Base-by-base conservation (phyloP, 2,329 filamentous ascomycete genomes). In the Chaetomium strumarium region DNA sequence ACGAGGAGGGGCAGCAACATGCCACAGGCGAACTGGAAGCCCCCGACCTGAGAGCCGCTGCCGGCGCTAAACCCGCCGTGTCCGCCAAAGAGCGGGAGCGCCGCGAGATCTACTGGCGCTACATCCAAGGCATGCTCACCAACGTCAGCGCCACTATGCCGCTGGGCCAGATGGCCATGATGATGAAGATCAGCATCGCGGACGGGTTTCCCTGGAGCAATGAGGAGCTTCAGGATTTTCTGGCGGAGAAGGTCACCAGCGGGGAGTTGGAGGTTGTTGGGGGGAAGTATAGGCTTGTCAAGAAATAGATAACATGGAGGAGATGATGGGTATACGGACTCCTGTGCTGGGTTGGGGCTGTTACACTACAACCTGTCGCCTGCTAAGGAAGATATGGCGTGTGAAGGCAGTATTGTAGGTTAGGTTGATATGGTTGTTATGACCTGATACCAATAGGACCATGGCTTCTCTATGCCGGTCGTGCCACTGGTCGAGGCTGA, bases 51-150 rank as follows among this genome's bases (percentile, higher is more conserved):
- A 63, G 66, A 4, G 51, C 60, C 1, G 59, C 72, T 8, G 34
- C 16, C 2, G 40, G 11, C 1, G 19, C 17, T 37, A 55, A 71
- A 67, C 52, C 50, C 44, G 34, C 55, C 52, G 6, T 87, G 31
- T 78, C 86, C 19, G 77, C 81, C 58, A 85, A 88, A 66, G 81
- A 84, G 64, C 75, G 77, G 60, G 78, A 79, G 61, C 75, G 75
- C 53, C 74, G 76, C 33, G 69, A 72, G 40, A 79, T 96, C 37
- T 96, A 96, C 69, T 90, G 88, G 81, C 86, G 91, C 63, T 97
- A 96, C 67, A 90, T 99, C 53, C 76, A 90, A 52, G 90, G 89
- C 47, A 97, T 99, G 93, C 73, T 99, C 69, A 96, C 90, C 56
- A 96, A 96, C 68, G 86, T 90, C 62, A 86, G 86, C 16, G 82